phyloP scores from a whole-genome alignment of 805 yeast genomes.

The Kodamaea fukazawae region DNA sequence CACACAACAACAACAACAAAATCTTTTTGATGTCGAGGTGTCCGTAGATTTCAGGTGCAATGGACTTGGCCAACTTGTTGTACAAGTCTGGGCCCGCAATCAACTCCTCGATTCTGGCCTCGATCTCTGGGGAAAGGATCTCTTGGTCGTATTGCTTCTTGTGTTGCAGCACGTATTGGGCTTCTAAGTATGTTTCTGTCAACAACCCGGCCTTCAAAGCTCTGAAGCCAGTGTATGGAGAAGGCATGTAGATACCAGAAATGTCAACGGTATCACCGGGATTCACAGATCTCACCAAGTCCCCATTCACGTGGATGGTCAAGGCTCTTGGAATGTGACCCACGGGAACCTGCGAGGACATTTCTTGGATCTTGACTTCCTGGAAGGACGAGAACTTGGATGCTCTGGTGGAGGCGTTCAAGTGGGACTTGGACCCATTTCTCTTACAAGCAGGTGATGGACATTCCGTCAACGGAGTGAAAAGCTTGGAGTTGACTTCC shows the following conservation, averaged over 20 bases:
- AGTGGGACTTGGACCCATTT: conserved; percentile 82
- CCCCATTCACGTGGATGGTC: conserved; percentile 87
- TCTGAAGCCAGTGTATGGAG: conserved; percentile 93
- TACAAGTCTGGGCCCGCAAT: conserved; percentile 68
- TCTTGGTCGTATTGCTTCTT: conserved; percentile 78
- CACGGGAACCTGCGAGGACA: conserved; percentile 94
- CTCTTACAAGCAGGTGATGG: conserved; percentile 73
- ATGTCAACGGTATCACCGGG: conserved; percentile 97
- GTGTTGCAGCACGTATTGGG: conserved; percentile 81
- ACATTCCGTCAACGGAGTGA: conserved; percentile 86
- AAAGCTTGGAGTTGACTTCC: conserved; percentile 81
- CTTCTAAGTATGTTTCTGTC: conserved; percentile 91
- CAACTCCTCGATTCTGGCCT: conserved; percentile 53
- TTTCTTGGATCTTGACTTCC: conserved; percentile 91
- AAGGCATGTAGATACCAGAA: conserved; percentile 87
- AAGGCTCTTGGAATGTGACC: conserved; percentile 95
- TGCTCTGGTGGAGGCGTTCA: conserved; percentile 91
- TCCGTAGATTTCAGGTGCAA: conserved; percentile 97
- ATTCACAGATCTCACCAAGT: conserved; percentile 76
- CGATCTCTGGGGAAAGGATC: conserved; percentile 55
- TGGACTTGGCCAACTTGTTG: conserved; percentile 75
- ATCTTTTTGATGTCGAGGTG: conserved; percentile 93
- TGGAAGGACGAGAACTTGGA: conserved; percentile 94
- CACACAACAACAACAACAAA: conserved; percentile 75
- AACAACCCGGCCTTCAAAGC: conserved; percentile 90